phyloP scores from a whole-genome alignment of 2,329 filamentous ascomycete genomes.

The Cercospora sp. region DNA sequence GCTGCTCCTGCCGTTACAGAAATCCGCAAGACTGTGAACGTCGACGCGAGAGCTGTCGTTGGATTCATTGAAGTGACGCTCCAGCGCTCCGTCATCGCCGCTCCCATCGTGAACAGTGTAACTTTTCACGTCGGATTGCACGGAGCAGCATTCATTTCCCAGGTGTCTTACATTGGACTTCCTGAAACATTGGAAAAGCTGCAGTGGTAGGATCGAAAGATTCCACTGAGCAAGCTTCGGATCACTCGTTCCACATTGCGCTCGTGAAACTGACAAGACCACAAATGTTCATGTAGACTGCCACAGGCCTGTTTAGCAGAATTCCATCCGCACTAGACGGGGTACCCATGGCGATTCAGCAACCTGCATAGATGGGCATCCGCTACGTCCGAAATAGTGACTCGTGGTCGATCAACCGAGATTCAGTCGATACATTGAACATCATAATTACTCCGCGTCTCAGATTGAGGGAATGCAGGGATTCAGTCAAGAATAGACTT shows the following conservation, averaged over 20 bases:
- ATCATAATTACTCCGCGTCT: no score
- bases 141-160: constrained; percentile 1
- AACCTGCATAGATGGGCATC: no score
- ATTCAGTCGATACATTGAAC: no score
- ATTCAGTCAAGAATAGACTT: no score
- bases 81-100: constrained; percentile 1
- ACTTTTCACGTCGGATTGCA: constrained; percentile 7
- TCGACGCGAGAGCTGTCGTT: neutral
- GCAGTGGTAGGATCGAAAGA: neutral
- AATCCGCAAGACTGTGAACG: constrained; percentile 3
- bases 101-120: neutral
- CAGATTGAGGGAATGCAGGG: no score
- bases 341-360: no score
- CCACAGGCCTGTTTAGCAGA: no score
- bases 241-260: neutral
- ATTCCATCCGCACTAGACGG: no score
- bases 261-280: no score
- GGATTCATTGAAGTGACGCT: neutral
- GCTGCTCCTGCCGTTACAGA: constrained; percentile 1
- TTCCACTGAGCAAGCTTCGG: constrained; percentile 5
- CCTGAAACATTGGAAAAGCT: constrained; percentile 1
- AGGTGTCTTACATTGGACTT: neutral
- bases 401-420: no score
- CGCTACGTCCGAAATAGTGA: no score
- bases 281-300: no score